phyloP scores from a whole-genome alignment of 1,284 basidiomycete genomes.

The Cutaneotrichosporon cavernicola region DNA sequence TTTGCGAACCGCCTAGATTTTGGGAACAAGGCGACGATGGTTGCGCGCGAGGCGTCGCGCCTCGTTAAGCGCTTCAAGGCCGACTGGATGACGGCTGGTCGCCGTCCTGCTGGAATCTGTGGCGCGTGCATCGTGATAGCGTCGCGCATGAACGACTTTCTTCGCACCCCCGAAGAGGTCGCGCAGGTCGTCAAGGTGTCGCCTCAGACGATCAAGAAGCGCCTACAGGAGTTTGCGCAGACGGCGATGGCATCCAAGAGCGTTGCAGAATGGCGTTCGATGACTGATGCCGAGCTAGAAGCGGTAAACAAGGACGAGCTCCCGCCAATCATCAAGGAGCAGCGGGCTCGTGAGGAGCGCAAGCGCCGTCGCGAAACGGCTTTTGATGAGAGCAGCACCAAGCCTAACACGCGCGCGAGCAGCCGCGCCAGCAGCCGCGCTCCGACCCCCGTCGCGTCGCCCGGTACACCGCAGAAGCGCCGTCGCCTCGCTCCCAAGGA shows the following conservation, averaged over 20 bases:
- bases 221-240: constrained; percentile 91
- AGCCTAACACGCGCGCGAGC: background rate
- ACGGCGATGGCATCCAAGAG: constrained; percentile 84
- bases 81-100: constrained; percentile 96
- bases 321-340: constrained; percentile 44
- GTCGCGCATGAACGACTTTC: constrained; percentile 97
- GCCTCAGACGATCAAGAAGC: constrained; percentile 86
- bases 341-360: constrained; percentile 33
- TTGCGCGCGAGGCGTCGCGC: constrained; percentile 89
- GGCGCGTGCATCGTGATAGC: constrained; percentile 93
- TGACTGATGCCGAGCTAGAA: constrained; percentile 60
- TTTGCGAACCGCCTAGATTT: constrained; percentile 97
- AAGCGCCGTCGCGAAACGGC: constrained; percentile 28
- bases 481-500: background rate
- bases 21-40: constrained; percentile 85
- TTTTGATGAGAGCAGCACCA: background rate
- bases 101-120: constrained; percentile 94
- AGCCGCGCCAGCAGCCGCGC: background rate
- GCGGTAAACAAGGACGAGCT: constrained; percentile 43
- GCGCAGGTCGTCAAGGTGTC: constrained; percentile 99
- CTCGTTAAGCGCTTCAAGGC: constrained; percentile 92
- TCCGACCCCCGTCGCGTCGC: background rate
- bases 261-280: constrained; percentile 86
- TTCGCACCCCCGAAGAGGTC: constrained; percentile 88
- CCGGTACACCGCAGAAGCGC: background rate